Evolutionary conservation across 2,329 filamentous ascomycete species (phyloP).

Genomic region (Cadophora luteo-olivacea): DNA sequence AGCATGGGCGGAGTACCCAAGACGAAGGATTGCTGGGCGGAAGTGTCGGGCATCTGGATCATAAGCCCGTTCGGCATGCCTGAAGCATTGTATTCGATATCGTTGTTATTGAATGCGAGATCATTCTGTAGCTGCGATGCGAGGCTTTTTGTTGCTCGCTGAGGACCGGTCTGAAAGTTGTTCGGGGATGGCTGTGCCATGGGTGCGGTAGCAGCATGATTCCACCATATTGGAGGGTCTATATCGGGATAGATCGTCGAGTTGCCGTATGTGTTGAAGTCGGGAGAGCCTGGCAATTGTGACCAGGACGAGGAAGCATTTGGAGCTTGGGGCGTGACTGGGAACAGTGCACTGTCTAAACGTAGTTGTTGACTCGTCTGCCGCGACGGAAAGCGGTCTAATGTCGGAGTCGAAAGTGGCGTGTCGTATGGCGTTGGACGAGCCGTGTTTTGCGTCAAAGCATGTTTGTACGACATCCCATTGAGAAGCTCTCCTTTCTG

Average conservation of each 20-base stretch:
- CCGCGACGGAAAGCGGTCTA: slow-evolving; percentile 34
- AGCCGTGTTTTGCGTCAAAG: slow-evolving; percentile 33
- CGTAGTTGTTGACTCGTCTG: slow-evolving; percentile 34
- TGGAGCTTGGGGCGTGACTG: slow-evolving; percentile 38
- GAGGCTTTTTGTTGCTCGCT: slow-evolving; percentile 40
- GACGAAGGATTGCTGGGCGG: slow-evolving; percentile 34
- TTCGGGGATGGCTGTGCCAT: slow-evolving; percentile 41
- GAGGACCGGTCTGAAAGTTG: slow-evolving; percentile 37
- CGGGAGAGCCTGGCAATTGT: slow-evolving; percentile 31
- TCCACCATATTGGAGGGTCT: slow-evolving; percentile 42
- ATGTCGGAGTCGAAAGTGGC: slow-evolving; percentile 38
- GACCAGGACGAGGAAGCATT: slow-evolving; percentile 37
- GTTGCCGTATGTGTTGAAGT: slow-evolving; percentile 27
- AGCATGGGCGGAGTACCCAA: slow-evolving; percentile 33
- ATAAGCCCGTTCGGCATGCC: slow-evolving; percentile 38
- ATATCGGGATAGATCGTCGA: slow-evolving; percentile 29
- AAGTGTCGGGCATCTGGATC: slow-evolving; percentile 41
- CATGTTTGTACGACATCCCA: slow-evolving; percentile 38
- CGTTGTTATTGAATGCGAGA: slow-evolving; percentile 35
- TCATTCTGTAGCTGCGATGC: slow-evolving; percentile 42
- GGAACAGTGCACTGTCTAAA: slow-evolving; percentile 30
- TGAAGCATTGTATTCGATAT: slow-evolving; percentile 29
- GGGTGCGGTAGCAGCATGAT: slow-evolving; percentile 38
- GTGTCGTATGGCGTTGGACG: slow-evolving; percentile 32
- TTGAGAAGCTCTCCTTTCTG: slow-evolving; percentile 44